Conservation (phyloP, 169 alveolate species). For the Plasmodium cynomolgi region DNA sequence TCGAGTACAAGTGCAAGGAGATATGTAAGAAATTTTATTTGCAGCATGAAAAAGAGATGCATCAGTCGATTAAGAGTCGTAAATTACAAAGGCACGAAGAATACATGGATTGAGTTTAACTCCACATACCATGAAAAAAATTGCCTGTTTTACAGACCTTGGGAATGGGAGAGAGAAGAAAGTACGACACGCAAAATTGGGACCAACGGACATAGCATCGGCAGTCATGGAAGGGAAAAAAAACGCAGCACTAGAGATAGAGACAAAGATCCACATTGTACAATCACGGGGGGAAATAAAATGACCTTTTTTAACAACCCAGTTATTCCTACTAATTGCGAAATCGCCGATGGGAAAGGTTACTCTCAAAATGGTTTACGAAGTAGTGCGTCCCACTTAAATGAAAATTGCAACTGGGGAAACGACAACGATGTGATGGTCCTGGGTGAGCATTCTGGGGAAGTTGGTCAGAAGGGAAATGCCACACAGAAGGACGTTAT, state of each 20-base stretch:
- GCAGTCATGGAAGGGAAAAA: too few relatives aligned
- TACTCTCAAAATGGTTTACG: not conserved
- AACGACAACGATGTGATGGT: not conserved
- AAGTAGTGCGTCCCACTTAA: not conserved
- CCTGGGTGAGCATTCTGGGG: not conserved
- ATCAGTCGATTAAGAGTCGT: slow-evolving; percentile 30
- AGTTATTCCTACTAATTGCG: not conserved
- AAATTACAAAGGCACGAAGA: not conserved
- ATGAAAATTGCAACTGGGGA: not conserved
- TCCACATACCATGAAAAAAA: slow-evolving; percentile 7
- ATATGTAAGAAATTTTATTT: slow-evolving; percentile 44
- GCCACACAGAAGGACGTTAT: not conserved
- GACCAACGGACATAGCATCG: too few relatives aligned
- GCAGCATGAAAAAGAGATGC: slow-evolving; percentile 20
- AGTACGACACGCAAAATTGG: too few relatives aligned
- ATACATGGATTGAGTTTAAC: slow-evolving; percentile 30
- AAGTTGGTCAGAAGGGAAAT: not conserved
- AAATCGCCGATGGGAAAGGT: not conserved
- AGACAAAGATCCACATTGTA: too few relatives aligned
- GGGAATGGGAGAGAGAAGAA: not conserved
- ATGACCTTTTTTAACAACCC: too few relatives aligned
- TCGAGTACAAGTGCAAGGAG: slow-evolving; percentile 26
- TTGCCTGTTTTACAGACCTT: not conserved
- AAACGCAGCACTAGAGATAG: too few relatives aligned
- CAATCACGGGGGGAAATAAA: too few relatives aligned